Base-by-base conservation (phyloP, 176 grass and related monocot genomes). In the Olyra latifolia region DNA sequence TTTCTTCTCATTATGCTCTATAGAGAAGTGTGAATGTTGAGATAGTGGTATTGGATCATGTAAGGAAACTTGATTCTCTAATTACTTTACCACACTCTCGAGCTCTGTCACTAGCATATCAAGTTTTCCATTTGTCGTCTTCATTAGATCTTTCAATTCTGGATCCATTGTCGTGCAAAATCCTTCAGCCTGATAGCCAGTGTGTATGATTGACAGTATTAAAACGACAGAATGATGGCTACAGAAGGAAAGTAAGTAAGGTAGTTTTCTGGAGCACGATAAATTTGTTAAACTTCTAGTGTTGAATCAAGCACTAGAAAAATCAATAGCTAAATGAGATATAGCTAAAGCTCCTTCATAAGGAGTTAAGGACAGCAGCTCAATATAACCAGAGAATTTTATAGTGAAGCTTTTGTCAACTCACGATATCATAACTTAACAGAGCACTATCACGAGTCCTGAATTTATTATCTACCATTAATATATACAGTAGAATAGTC, bases 81-180 rank as follows among this genome's bases (percentile, higher is more conserved):
- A 7, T 23, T 23, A 30, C 17, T 66, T 67, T 11, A 67, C 38
- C 39, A 41, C 63, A 19, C 64, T 67, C 38, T 66, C 43, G 35
- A 67, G 64, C 38, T 66, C 38, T 40, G 64, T 13, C 64, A 43
- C 39, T 67, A 67, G 39, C 64, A 67, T 67, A 0, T 23, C 64
- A 67, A 43, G 38, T 67, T 67, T 67, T 39, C 41, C 19, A 19
- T 66, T 23, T 67, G 39, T 67, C 64, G 43, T 67, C 19, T 67
- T 67, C 64, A 67, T 67, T 67, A 67, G 64, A 67, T 67, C 64
- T 43, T 67, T 67, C 64, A 67, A 67, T 43, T 67, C 20, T 66
- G 64, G 30, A 67, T 67, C 20, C 35, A 5, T 66, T 66, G 38
- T 66, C 8, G 49, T 8, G 49, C 49, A 52, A 52, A 52, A 52